Evolutionary conservation across 2,329 filamentous ascomycete genomes (phyloP), one percentile per base, ranked within the genome.

Genomic region (Grosmannia huntii): DNA sequence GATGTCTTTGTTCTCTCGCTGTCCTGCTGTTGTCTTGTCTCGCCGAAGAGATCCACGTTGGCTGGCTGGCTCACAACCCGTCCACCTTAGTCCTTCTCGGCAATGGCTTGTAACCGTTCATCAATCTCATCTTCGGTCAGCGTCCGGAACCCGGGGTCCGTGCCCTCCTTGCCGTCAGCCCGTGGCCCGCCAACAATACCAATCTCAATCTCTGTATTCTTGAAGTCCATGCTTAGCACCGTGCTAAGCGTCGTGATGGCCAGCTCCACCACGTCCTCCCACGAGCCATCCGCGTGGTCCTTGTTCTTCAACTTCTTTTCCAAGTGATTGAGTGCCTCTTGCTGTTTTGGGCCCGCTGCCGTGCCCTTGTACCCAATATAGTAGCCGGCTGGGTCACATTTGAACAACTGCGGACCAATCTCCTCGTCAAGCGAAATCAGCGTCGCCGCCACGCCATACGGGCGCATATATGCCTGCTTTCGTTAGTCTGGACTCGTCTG

Each of bases 251-350:
- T 92, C 51, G 90, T 89, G 72, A 99, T 99, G 60, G 89, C 94
- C 67, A 97, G 80, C 79, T 99, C 94, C 55, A 99, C 92, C 54
- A 99, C 94, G 61, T 99, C 94, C 73, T 96, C 89, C 94, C 94
- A 99, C 69, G 78, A 85, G 61, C 94, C 94, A 59, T 94, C 87
- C 41, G 92, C 94, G 67, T 82, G 80, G 68, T 97, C 91, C 84
- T 96, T 96, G 85, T 96, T 96, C 79, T 96, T 96, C 73, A 99
- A 84, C 82, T 97, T 97, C 86, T 97, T 97, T 83, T 99, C 94
- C 60, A 99, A 80, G 73, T 95, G 90, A 75, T 99, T 99, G 71
- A 97, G 83, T 62, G 94, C 94, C 80, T 99, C 94, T 73, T 99
- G 94, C 73, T 96, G 92, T 78, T 99, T 99, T 57, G 94, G 94